Conservation (phyloP, 805 yeast genomes). For the Candida sanyiensis region DNA sequence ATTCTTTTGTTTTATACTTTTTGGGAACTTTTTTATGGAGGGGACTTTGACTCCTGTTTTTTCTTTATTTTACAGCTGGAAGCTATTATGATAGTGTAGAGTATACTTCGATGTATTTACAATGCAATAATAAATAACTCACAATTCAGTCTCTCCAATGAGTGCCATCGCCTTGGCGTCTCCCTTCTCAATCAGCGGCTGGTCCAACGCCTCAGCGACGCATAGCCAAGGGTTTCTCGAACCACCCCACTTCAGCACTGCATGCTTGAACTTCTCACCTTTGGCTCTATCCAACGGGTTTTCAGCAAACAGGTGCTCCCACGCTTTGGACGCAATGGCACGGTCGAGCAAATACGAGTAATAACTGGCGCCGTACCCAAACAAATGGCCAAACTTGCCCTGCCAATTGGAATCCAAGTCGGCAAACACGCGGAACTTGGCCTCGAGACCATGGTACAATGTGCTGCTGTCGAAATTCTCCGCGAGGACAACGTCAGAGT, state of each 20-base stretch:
- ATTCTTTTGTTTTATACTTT: no score
- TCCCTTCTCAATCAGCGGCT: slow-evolving; percentile 55
- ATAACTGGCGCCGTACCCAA: slow-evolving; percentile 90
- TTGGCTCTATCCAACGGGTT: slow-evolving; percentile 67
- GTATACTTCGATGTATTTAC: not conserved
- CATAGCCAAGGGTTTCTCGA: slow-evolving; percentile 84
- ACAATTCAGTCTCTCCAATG: slow-evolving; percentile 34
- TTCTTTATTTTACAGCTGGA: no score
- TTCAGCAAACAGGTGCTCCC: slow-evolving; percentile 62
- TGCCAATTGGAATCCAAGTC: slow-evolving; percentile 80
- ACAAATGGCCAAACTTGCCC: slow-evolving; percentile 88
- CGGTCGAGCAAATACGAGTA: slow-evolving; percentile 89
- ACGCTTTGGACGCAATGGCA: slow-evolving; percentile 83
- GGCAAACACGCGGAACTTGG: slow-evolving; percentile 52
- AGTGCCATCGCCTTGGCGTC: slow-evolving; percentile 65
- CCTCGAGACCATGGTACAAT: slow-evolving; percentile 63
- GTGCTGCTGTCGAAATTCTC: slow-evolving; percentile 49
- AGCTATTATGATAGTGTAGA: no score
- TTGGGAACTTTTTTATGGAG: no score
- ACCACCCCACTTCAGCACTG: slow-evolving; percentile 90
- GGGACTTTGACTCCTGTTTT: no score
- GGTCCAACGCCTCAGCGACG: slow-evolving; percentile 70
- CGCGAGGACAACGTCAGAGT: slow-evolving; percentile 35
- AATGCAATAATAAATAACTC: slow-evolving; percentile 2
- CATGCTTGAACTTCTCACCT: slow-evolving; percentile 70